Conservation (phyloP, 768 basidiomycete genomes). For the Naganishia kalamii region DNA sequence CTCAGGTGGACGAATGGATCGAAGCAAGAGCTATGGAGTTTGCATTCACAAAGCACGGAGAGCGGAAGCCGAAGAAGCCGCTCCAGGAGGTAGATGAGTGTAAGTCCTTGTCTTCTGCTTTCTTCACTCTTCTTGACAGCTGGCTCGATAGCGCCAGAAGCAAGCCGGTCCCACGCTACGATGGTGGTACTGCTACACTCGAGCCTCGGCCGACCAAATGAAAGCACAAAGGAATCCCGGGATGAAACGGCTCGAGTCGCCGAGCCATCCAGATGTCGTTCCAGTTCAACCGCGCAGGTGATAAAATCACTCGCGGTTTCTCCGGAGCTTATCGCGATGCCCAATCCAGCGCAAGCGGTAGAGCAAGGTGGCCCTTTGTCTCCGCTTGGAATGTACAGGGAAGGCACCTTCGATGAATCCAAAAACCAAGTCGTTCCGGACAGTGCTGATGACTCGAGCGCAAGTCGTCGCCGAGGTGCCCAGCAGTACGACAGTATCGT, state of each 20-base stretch:
- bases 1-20: conserved; percentile 4
- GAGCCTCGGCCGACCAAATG: too few species aligned
- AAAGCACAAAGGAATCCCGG: too few species aligned
- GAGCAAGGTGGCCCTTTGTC: too few species aligned
- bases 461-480: not conserved
- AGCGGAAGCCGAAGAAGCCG: not conserved
- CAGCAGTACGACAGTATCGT: conserved; percentile 9
- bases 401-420: not conserved
- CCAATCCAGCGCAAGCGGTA: too few species aligned
- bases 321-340: not conserved
- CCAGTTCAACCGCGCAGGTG: not conserved
- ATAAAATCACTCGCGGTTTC: not conserved
- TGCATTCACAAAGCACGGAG: conserved; percentile 10
- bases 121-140: too few species aligned
- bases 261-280: not conserved
- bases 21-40: not conserved
- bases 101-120: too few species aligned
- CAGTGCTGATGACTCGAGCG: not conserved
- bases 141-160: too few species aligned
- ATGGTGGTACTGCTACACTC: too few species aligned
- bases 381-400: not conserved
- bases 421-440: not conserved
- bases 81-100: not conserved
- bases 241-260: too few species aligned
- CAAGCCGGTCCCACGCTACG: too few species aligned